Evolutionary conservation across 169 alveolate species (phyloP), one percentile per base, ranked within the genome.

Genomic region (Cyclospora cayetanensis): DNA sequence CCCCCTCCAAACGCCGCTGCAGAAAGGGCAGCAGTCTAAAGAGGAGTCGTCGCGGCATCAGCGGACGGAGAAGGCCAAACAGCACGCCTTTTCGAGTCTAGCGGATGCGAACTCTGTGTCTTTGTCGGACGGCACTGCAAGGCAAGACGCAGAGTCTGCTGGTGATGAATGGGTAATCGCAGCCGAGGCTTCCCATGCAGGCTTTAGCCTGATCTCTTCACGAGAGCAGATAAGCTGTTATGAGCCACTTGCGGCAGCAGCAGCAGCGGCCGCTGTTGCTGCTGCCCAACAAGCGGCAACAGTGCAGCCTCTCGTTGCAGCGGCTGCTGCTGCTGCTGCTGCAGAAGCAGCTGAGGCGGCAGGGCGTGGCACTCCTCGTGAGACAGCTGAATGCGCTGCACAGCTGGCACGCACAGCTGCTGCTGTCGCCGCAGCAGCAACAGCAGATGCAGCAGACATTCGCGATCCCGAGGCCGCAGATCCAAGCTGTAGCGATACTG

Each of bases 231-330:
- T 70, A 31, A 20, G 60, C 27, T 60, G 72, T 29, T 70, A 70
- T 70, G 83, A 70, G 53, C 83, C 83, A 18, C 83, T 70, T 11
- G 83, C 83, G 0, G 9, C 83, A 37, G 83, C 83, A 37, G 83
- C 83, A 12, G 83, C 52, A 12, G 83, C 83, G 4, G 83, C 83
- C 27, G 83, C 83, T 70, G 83, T 39, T 11, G 83, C 83, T 12
- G 77, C 77, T 2, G 55, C 50, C 18, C 50, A 70, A 29, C 60
- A 39, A 34, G 83, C 83, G 15, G 83, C 53, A 34, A 29, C 83
- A 11, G 83, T 70, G 29, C 83, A 60, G 72, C 72, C 72, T 12
- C 72, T 60, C n/a, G 72, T 60, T 12, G 72, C 72, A 9, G 72
- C 72, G n/a, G 72, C 72, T 15, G 72, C 72, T 60, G 72, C 72